Conservation (phyloP, 2,329 filamentous ascomycete species). For the Fusarium sarcochroum region DNA sequence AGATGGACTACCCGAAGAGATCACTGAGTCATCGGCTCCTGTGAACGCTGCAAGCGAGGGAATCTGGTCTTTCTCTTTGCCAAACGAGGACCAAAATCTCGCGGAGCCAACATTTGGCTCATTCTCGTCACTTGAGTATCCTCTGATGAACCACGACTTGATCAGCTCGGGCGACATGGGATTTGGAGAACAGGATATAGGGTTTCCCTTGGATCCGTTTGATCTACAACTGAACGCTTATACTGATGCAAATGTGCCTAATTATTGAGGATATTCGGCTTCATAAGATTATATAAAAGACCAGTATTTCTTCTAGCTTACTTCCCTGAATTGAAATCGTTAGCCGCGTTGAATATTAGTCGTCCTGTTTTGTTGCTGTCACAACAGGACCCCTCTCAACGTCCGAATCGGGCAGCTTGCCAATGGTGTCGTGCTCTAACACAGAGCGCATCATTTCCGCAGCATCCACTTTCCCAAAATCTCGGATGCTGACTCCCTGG, state of each 20-base stretch:
- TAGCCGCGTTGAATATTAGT: too few species aligned
- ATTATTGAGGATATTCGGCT: neutral
- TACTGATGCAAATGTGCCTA: conserved; percentile 14
- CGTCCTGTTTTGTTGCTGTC: neutral
- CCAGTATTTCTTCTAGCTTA: too few species aligned
- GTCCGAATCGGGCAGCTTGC: conserved; percentile 3
- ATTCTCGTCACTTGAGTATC: neutral
- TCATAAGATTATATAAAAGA: too few species aligned
- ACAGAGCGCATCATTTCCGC: conserved; percentile 22
- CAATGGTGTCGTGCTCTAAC: neutral
- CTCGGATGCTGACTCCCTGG: conserved; percentile 21
- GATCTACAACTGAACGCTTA: conserved; percentile 39
- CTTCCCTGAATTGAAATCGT: too few species aligned
- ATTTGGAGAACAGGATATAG: conserved; percentile 20
- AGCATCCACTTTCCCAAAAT: conserved; percentile 36
- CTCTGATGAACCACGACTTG: conserved; percentile 17
- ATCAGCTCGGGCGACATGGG: conserved; percentile 9
- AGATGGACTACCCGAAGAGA: neutral
- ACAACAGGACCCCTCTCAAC: neutral
- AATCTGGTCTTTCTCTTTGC: conserved; percentile 23
- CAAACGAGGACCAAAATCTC: neutral
- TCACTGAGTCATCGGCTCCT: neutral
- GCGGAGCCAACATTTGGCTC: neutral
- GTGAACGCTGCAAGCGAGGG: neutral
- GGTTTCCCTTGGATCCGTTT: conserved; percentile 33